phyloP scores from a whole-genome alignment of 352 stramenopile species.

The Phytopythium aichiense region DNA sequence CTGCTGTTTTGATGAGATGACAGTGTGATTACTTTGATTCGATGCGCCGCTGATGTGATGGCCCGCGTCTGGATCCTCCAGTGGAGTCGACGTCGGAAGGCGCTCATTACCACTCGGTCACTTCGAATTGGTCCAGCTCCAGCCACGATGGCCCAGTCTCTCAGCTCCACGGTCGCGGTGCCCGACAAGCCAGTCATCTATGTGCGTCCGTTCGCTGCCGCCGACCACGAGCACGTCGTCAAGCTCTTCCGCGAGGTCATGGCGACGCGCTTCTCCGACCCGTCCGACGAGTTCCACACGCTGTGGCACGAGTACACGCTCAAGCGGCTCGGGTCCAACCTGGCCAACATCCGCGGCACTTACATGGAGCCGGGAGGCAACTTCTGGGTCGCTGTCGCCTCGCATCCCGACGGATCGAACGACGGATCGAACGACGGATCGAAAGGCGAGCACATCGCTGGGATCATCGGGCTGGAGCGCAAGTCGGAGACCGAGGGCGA shows the following conservation, averaged over 20 bases:
- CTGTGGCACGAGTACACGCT: constrained; percentile 16
- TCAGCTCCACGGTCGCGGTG: background rate
- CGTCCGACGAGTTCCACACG: constrained; percentile 5
- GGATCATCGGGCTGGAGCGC: constrained; percentile 21
- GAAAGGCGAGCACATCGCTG: constrained; percentile 9
- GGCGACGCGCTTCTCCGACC: constrained; percentile 10
- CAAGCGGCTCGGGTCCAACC: constrained; percentile 19
- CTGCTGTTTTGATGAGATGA: background rate
- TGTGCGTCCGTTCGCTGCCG: constrained; percentile 17
- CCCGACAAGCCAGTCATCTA: constrained; percentile 7
- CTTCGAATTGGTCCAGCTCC: background rate
- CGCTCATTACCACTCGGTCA: background rate
- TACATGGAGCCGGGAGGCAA: constrained; percentile 25
- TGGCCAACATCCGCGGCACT: constrained; percentile 21
- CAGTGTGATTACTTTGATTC: background rate
- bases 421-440: background rate
- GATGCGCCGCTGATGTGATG: background rate
- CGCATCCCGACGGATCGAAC: background rate
- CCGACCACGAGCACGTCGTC: constrained; percentile 20
- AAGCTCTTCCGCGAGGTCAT: constrained; percentile 26
- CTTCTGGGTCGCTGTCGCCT: constrained; percentile 19
- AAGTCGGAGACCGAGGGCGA: constrained; percentile 12
- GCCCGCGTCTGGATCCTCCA: background rate
- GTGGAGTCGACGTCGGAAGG: too few relatives aligned
- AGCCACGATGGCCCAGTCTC: background rate